Evolutionary conservation across 2,329 filamentous ascomycete genomes (phyloP).

Genomic region (Cordyceps cateniannulata): DNA sequence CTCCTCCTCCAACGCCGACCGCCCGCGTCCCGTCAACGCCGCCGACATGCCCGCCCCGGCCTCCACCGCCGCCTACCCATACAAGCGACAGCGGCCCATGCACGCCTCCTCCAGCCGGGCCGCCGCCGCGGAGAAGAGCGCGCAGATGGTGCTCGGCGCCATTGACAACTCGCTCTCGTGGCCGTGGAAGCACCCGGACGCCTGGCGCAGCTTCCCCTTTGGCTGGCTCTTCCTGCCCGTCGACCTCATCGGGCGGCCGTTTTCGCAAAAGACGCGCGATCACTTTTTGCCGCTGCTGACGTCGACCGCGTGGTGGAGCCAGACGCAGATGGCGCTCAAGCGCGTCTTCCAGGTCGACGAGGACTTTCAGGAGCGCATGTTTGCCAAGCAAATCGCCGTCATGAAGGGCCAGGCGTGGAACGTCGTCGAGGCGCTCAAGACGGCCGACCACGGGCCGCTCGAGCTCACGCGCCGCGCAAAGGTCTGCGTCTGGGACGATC

Average conservation of each 20-base stretch:
- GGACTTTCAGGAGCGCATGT: slow-evolving; percentile 98
- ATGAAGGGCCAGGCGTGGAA: slow-evolving; percentile 99
- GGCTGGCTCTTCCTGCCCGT: slow-evolving; percentile 98
- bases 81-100: slow-evolving; percentile 80
- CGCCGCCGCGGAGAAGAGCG: slow-evolving; percentile 41
- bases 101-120: slow-evolving; percentile 55
- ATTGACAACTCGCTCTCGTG: slow-evolving; percentile 98
- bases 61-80: slow-evolving; percentile 53
- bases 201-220: slow-evolving; percentile 89
- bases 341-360: slow-evolving; percentile 84
- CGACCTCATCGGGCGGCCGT: slow-evolving; percentile 90
- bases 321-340: slow-evolving; percentile 81
- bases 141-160: slow-evolving; percentile 73
- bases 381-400: slow-evolving; percentile 93
- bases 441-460: slow-evolving; percentile 82
- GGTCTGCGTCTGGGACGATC: slow-evolving; percentile 96
- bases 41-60: slow-evolving; percentile 34
- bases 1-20: slow-evolving; percentile 33
- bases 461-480: slow-evolving; percentile 85
- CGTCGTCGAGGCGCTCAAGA: slow-evolving; percentile 94
- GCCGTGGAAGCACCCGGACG: slow-evolving; percentile 98
- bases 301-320: slow-evolving; percentile 93
- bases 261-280: slow-evolving; percentile 85
- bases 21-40: slow-evolving; percentile 57
- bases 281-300: slow-evolving; percentile 96